Percentiles rank a stretch among this genome's conserved stretches.
Conservation (phyloP, 768 basidiomycete species). For the Pleurotus citrinopileatus region DNA sequence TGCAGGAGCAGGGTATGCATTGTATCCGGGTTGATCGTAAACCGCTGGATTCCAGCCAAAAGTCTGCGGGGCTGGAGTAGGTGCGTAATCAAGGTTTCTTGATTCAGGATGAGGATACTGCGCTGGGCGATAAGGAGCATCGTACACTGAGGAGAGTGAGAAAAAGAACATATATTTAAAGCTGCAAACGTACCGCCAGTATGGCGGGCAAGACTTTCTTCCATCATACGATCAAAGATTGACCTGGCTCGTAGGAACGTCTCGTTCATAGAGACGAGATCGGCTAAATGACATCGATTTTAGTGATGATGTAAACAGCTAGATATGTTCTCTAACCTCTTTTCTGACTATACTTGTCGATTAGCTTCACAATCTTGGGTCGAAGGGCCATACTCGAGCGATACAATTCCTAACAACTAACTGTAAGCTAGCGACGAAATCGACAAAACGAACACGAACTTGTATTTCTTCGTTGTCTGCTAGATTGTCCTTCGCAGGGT, state of each 20-base stretch:
- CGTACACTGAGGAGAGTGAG: slow-evolving; percentile 45
- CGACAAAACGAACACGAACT: slow-evolving; percentile 36
- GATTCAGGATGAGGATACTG: slow-evolving; percentile 22
- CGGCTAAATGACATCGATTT: slow-evolving; percentile 48
- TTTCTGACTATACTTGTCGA: slow-evolving; percentile 97
- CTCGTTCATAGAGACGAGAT: slow-evolving; percentile 93
- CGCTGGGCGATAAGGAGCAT: slow-evolving; percentile 30
- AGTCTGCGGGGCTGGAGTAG: slow-evolving; percentile 28
- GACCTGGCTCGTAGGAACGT: slow-evolving; percentile 85
- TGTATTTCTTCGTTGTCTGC: slow-evolving; percentile 90
- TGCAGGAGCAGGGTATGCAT: slow-evolving; percentile 14
- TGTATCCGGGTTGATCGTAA: slow-evolving; percentile 17
- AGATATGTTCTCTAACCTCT: slow-evolving; percentile 40
- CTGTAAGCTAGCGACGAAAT: not conserved
- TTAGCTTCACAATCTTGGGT: slow-evolving; percentile 94
- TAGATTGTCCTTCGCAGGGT: slow-evolving; percentile 75
- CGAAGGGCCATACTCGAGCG: slow-evolving; percentile 84
- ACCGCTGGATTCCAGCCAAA: slow-evolving; percentile 50
- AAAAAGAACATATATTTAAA: slow-evolving; percentile 7
- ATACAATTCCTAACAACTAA: slow-evolving; percentile 69
- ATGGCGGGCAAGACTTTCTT: slow-evolving; percentile 79
- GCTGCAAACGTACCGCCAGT: slow-evolving; percentile 53
- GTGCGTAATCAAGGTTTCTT: slow-evolving; percentile 26
- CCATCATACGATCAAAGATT: slow-evolving; percentile 94
- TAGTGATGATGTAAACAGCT: slow-evolving; percentile 23